Evolutionary conservation across 805 yeast genomes (phyloP).

Genomic region (Phaffomyces opuntiae): DNA sequence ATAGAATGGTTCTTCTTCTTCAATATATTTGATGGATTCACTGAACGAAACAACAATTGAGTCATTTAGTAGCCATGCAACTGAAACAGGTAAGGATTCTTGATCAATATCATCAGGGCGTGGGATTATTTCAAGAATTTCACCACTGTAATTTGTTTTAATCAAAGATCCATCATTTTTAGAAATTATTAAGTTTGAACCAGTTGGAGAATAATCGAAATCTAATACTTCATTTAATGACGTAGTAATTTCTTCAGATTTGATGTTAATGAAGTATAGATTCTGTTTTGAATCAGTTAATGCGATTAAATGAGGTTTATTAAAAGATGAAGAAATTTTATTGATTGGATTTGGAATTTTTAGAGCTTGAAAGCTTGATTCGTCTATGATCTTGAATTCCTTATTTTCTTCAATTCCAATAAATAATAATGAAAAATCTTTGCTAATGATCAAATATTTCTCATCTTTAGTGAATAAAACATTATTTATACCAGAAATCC

Average conservation of each 20-base stretch:
- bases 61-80: conserved; percentile 12
- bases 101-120: conserved; percentile 14
- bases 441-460: conserved; percentile 24
- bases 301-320: conserved; percentile 10
- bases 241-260: not conserved
- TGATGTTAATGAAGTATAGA: conserved; percentile 12
- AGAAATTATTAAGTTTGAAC: conserved; percentile 15
- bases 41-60: conserved; percentile 24
- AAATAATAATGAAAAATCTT: not conserved
- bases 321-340: conserved; percentile 20
- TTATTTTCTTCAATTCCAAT: not conserved
- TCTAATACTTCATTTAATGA: conserved; percentile 15
- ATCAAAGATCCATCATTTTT: conserved; percentile 12
- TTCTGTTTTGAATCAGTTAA: conserved; percentile 11
- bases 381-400: not conserved
- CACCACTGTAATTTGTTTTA: conserved; percentile 9
- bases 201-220: conserved; percentile 21
- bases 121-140: conserved; percentile 4
- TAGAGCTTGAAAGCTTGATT: conserved; percentile 9
- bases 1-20: conserved; percentile 25
- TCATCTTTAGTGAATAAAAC: conserved; percentile 28
- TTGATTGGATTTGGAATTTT: conserved; percentile 10
- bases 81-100: conserved; percentile 11
- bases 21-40: conserved; percentile 19
- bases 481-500: conserved; percentile 21